Evolutionary conservation across 2,329 filamentous ascomycete species (phyloP), one percentile per base, ranked within the genome.

Genomic region (Drechslera avenae): DNA sequence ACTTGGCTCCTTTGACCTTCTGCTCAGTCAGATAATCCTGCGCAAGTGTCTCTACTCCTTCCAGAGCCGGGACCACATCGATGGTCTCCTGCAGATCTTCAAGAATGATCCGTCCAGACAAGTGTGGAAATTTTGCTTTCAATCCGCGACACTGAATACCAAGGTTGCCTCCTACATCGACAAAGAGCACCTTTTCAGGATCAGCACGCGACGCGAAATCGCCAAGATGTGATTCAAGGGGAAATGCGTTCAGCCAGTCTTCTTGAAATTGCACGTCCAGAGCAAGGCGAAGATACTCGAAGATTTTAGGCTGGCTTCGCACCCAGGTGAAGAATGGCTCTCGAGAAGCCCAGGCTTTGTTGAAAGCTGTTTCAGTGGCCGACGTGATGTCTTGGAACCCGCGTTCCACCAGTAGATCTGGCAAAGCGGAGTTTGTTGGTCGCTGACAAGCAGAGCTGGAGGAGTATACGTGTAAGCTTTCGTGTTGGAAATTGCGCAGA

Each of bases 101-200:
- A 21, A 37, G 34, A 12, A 37, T 37, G 34, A 37, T 37, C n/a
- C 34, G 34, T 37, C 34, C 34, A 37, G 34, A 37, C 19, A 37
- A 21, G 17, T 37, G 34, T 37, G 34, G 34, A 21, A 37, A 37
- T 37, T 37, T 37, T 21, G 16, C 34, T 37, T 37, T 37, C 34
- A 37, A 37, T 37, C 34, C 34, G 34, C 34, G 17, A 37, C 34
- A 37, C 34, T 37, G 34, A 37, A 37, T 37, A 10, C 34, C 34
- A 17, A 37, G 34, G 34, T 37, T 37, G 17, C 34, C 34, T 37
- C 34, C 34, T 37, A 37, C 34, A 37, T 37, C 34, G 34, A 37
- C 34, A 37, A 37, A 37, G 34, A 37, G 34, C 34, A 37, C 34
- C 34, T 37, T 37, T 37, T 37, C 34, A 37, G 34, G 34, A 37